phyloP scores from a whole-genome alignment of 169 alveolate species.

The Cryptosporidium viatorum region DNA sequence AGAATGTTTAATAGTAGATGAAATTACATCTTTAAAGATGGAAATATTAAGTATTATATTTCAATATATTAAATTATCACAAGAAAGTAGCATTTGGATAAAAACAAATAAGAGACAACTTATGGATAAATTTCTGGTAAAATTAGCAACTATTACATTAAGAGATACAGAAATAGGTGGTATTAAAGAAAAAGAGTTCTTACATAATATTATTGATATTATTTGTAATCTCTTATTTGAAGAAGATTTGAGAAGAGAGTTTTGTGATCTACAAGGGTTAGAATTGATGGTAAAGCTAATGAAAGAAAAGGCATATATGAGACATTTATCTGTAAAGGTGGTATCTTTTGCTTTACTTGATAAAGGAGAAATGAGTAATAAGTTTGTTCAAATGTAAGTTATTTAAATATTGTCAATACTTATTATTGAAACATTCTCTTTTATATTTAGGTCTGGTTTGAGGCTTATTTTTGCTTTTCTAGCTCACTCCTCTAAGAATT shows the following conservation, averaged over 20 bases:
- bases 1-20: neutral
- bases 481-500: constrained; percentile 9
- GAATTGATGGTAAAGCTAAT: constrained; percentile 60
- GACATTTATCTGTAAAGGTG: constrained; percentile 34
- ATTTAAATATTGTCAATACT: neutral
- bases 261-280: constrained; percentile 32
- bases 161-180: constrained; percentile 8
- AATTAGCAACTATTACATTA: constrained; percentile 36
- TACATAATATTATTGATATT: constrained; percentile 34
- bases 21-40: constrained; percentile 1
- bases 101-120: neutral
- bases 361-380: constrained; percentile 14
- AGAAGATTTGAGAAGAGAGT: constrained; percentile 11
- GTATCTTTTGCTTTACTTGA: constrained; percentile 46
- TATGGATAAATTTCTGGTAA: constrained; percentile 43
- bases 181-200: constrained; percentile 36
- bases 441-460: constrained; percentile 29
- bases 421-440: neutral
- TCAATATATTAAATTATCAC: constrained; percentile 11
- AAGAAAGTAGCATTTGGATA: neutral
- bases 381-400: constrained; percentile 66
- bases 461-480: constrained; percentile 44
- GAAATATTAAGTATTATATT: constrained; percentile 55
- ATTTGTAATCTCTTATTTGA: constrained; percentile 32
- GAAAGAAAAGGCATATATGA: constrained; percentile 34